phyloP scores from a whole-genome alignment of 1,284 basidiomycete species.

The Ceraceosorus guamensis region DNA sequence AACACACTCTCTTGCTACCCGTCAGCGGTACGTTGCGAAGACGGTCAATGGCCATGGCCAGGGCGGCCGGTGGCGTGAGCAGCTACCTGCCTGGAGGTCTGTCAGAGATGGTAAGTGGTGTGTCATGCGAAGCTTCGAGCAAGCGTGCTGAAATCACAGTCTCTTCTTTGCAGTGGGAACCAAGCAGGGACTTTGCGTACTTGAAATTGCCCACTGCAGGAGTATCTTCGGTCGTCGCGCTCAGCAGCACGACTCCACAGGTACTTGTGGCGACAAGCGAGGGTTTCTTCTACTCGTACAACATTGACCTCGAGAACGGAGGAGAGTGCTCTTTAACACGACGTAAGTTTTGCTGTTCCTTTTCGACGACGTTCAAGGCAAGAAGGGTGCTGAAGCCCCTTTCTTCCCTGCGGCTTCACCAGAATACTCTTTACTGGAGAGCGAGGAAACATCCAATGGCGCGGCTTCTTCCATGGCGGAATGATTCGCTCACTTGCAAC shows the following conservation, averaged over 20 bases:
- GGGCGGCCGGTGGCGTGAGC: conserved; percentile 56
- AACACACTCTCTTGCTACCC: background rate
- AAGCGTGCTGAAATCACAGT: no score
- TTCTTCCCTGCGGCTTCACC: background rate
- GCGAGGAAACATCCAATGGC: conserved; percentile 6
- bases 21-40: conserved; percentile 49
- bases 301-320: conserved; percentile 89
- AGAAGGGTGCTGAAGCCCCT: conserved; percentile 2
- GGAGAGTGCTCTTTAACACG: conserved; percentile 92
- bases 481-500: no score
- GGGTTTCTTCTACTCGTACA: conserved; percentile 91
- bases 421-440: conserved; percentile 14
- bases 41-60: conserved; percentile 56
- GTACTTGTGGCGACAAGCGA: conserved; percentile 95
- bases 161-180: conserved; percentile 74
- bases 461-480: background rate
- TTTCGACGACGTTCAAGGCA: background rate
- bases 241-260: conserved; percentile 69
- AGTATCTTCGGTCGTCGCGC: conserved; percentile 49
- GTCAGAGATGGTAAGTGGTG: conserved; percentile 87
- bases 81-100: conserved; percentile 83
- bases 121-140: no score
- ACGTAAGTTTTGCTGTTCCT: conserved; percentile 51
- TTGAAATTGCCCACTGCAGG: conserved; percentile 77
- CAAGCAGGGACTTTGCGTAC: conserved; percentile 86